Evolutionary conservation across 2,329 filamentous ascomycete genomes (phyloP), one percentile per base, ranked within the genome.

Genomic region (Fusarium chuoi): DNA sequence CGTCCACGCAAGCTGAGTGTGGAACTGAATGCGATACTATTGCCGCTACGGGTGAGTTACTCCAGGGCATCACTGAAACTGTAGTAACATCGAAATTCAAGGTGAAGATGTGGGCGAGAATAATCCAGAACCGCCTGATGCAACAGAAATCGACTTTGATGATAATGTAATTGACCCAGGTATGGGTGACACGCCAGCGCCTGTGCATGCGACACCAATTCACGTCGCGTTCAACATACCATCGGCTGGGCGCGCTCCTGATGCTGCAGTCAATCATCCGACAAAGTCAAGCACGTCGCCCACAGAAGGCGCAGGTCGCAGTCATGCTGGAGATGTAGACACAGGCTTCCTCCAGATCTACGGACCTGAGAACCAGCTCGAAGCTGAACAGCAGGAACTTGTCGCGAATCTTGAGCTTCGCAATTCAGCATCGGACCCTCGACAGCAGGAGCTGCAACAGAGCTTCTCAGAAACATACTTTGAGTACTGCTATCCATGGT

Each of bases 401-500:
- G 76, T 79, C 22, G 80, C 74, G 1, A 77, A 65, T 22, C 62
- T 81, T 12, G 77, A 78, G 13, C 72, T 73, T 7, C 75, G 75
- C 15, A 62, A 73, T 20, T 63, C 65, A 20, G 55, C 68, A 6
- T 72, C 78, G 0, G 74, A 73, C 7, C 65, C 74, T 6, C 49
- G 61, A 2, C 74, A 76, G 12, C 69, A 70, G 11, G 74, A 80
- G 12, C 77, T 85, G 0, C 81, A 82, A 48, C 80, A 84, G 51
- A 83, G 80, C 35, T 85, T 84, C 63, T 78, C 79, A 7, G 84
- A 85, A 39, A 85, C 83, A 0, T 85, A 85, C 38, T 82, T 79
- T 36, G 81, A 84, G 55, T 84, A 84, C 62, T 84, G 82, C 58
- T 84, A 84, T 46, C 65, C 83, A 3, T 85, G 83, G 82, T 85